These are phyloP conservation scores for Phytophthora melonis DNA, from an alignment of 352 stramenopile genomes.

Conservation along the genomic window DNA sequence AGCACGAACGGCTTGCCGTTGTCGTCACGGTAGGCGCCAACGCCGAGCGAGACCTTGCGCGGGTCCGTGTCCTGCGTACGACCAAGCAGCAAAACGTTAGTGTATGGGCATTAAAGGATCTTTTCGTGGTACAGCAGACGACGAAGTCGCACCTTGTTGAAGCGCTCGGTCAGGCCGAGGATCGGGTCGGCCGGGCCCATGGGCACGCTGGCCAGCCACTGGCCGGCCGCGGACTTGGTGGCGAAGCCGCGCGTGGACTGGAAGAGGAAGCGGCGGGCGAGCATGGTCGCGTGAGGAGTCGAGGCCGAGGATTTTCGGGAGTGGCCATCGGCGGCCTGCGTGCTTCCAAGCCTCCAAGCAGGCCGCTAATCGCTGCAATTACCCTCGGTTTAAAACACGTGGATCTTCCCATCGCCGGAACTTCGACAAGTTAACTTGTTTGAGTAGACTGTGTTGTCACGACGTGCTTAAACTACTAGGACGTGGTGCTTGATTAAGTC, in stretches of 20 bases:
- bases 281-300: constrained; percentile 32
- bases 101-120: constrained; percentile 15
- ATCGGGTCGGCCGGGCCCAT: constrained; percentile 98
- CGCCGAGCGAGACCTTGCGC: constrained; percentile 97
- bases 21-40: constrained; percentile 98
- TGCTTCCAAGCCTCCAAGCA: neutral
- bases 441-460: neutral
- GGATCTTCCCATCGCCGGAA: constrained; percentile 6
- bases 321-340: constrained; percentile 21
- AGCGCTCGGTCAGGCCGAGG: constrained; percentile 94
- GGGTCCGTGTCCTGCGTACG: constrained; percentile 89
- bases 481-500: no score
- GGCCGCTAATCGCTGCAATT: constrained; percentile 36
- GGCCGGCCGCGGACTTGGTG: constrained; percentile 47
- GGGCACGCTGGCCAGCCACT: constrained; percentile 86
- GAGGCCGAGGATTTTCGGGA: constrained; percentile 37
- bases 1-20: constrained; percentile 96
- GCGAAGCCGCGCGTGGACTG: constrained; percentile 53
- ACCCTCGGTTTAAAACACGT: constrained; percentile 11
- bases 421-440: neutral
- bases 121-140: neutral
- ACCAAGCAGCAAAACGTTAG: neutral
- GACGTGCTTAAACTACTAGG: no score
- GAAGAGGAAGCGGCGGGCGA: constrained; percentile 43
- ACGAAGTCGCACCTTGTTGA: constrained; percentile 80